Conservation (phyloP, 345 rosid genomes). For the Rhizophora mangle region DNA sequence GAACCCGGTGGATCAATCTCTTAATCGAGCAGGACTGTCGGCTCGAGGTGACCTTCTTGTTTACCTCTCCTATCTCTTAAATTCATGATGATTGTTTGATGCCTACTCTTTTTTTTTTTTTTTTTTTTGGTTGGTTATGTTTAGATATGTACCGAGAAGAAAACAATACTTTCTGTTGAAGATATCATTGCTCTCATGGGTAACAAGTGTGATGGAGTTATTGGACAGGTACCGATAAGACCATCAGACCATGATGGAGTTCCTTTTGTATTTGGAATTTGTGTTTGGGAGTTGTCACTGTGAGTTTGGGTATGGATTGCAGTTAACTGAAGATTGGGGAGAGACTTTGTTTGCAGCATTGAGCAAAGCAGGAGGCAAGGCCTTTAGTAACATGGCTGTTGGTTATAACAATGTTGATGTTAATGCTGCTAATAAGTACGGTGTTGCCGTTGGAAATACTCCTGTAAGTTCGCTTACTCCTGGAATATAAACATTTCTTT, state of each 20-base stretch:
- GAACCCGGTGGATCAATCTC: conserved; percentile 98
- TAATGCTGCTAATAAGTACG: conserved; percentile 87
- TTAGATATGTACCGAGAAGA: conserved; percentile 88
- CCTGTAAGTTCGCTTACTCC: conserved; percentile 50
- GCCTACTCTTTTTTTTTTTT: neutral
- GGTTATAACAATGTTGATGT: conserved; percentile 98
- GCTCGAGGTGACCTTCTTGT: conserved; percentile 56
- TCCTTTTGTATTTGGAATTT: neutral
- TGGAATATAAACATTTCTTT: neutral
- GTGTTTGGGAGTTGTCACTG: neutral
- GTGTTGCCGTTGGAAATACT: conserved; percentile 93
- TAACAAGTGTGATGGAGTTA: conserved; percentile 87
- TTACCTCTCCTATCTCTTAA: neutral
- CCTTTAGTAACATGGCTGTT: conserved; percentile 97
- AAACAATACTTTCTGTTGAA: conserved; percentile 89
- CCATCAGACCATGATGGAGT: neutral
- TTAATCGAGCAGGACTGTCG: conserved; percentile 84
- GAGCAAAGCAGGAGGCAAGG: conserved; percentile 90
- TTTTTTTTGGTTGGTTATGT: neutral
- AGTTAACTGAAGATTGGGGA: conserved; percentile 98
- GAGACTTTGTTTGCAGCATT: conserved; percentile 83
- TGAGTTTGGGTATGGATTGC: conserved; percentile 17
- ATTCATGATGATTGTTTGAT: neutral
- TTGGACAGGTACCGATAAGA: conserved; percentile 64
- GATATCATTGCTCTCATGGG: conserved; percentile 86